Percentiles rank a stretch among this genome's conserved stretches.
These are phyloP conservation scores for Alternaria sp. DNA, from an alignment of 2,329 filamentous ascomycete genomes.

Conservation along the genomic window DNA sequence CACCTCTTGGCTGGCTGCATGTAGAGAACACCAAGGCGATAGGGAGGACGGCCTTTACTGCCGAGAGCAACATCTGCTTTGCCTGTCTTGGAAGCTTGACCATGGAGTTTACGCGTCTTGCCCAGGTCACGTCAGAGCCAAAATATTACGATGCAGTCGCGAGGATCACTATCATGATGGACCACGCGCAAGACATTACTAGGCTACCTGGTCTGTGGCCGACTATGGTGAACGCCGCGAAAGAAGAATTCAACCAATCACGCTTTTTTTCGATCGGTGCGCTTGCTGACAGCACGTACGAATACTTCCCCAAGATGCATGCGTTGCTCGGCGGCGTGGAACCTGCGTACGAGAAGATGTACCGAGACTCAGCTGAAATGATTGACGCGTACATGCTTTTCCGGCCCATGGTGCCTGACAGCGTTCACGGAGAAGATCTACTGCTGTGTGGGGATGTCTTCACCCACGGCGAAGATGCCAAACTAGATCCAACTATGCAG, in stretches of 20 bases:
- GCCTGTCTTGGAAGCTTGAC: slow-evolving; percentile 58
- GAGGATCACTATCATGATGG: slow-evolving; percentile 44
- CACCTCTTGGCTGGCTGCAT: slow-evolving; percentile 56
- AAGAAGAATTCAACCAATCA: slow-evolving; percentile 38
- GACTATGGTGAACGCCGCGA: slow-evolving; percentile 51
- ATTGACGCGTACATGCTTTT: slow-evolving; percentile 60
- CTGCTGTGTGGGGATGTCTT: slow-evolving; percentile 50
- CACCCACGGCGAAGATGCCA: slow-evolving; percentile 23
- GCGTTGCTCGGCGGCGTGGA: slow-evolving; percentile 53
- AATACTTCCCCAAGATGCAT: slow-evolving; percentile 50
- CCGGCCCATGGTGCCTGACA: slow-evolving; percentile 53
- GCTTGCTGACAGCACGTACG: slow-evolving; percentile 50
- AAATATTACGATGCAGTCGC: slow-evolving; percentile 51
- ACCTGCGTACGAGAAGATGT: slow-evolving; percentile 62
- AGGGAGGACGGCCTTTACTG: slow-evolving; percentile 38
- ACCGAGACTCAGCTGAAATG: slow-evolving; percentile 59
- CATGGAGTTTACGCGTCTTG: slow-evolving; percentile 52
- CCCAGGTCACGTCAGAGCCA: slow-evolving; percentile 46
- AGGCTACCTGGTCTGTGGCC: slow-evolving; percentile 50
- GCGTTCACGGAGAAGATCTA: slow-evolving; percentile 33
- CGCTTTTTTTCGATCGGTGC: slow-evolving; percentile 48
- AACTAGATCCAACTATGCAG: slow-evolving; percentile 60
- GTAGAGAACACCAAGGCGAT: slow-evolving; percentile 46
- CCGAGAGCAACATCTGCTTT: slow-evolving; percentile 54
- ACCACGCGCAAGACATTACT: slow-evolving; percentile 42